Evolutionary conservation across 129 eudicot species (phyloP).

Genomic region (Dittrichia graveolens): DNA sequence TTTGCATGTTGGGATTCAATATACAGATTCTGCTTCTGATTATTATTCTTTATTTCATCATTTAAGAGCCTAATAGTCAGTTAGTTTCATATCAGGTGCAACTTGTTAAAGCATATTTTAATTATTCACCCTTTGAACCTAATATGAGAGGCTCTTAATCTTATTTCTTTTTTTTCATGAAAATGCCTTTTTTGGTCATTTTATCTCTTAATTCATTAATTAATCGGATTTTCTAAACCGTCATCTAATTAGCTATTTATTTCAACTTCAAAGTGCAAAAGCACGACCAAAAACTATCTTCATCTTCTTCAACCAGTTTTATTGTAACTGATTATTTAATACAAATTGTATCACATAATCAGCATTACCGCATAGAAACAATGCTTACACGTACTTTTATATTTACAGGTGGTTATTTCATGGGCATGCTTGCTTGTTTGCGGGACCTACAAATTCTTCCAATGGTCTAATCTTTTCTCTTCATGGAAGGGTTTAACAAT

Average conservation of each 20-base stretch:
- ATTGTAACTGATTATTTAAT: too few species aligned
- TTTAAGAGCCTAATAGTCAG: background rate
- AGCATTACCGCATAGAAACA: background rate
- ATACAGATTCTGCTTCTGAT: background rate
- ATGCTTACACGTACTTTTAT: background rate
- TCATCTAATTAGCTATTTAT: too few species aligned
- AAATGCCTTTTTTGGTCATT: background rate
- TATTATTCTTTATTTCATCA: background rate
- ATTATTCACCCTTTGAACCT: background rate
- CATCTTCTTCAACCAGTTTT: too few species aligned
- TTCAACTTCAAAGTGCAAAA: too few species aligned
- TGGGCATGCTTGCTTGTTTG: conserved; percentile 60
- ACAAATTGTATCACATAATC: background rate
- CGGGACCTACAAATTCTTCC: conserved; percentile 60
- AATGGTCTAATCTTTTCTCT: conserved; percentile 61
- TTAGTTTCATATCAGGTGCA: too few species aligned
- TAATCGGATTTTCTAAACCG: too few species aligned
- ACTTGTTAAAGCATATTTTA: background rate
- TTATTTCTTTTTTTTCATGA: too few species aligned
- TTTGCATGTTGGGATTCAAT: background rate
- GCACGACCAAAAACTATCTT: too few species aligned
- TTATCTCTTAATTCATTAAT: background rate
- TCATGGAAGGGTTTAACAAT: conserved; percentile 84
- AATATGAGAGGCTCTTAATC: too few species aligned
- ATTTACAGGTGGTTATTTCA: conserved; percentile 60